Base-by-base conservation (phyloP, 1,284 basidiomycete species). In the Ustilago xerochloae region DNA sequence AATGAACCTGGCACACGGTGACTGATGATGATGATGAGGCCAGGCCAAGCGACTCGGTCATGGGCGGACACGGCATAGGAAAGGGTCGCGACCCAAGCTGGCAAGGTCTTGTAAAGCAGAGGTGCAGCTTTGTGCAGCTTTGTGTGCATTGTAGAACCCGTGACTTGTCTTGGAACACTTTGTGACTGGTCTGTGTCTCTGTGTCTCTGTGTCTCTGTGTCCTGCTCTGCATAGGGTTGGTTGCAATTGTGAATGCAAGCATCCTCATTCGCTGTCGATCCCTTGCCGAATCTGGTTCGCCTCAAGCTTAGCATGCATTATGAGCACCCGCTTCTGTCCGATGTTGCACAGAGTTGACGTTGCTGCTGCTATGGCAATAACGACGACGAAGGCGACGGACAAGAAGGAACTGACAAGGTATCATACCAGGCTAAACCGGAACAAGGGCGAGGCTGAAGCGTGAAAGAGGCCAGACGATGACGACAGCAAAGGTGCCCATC, bases 401-500 rank as follows among this genome's bases (percentile, higher is more conserved):
- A 20, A 39, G 38, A 39, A 39, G 24, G 35, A 13, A 12, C 24
- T 24, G 35, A 51, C 20, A 33, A 50, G 32, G 32, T n/a, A 50
- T n/a, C 32, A 50, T 13, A 32, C 32, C n/a, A 35, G 32, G 32
- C 18, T 10, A 50, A 45, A 26, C 2, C 18, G 5, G 10, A 46
- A 4, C 18, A 6, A 26, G 3, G 38, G n/a, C 26, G 49, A 51
- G 8, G 30, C 38, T 36, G 35, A 36, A 36, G 49, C 35, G 49
- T 51, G 49, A 39, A 51, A 51, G 49, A 28, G 24, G 12, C 3
- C 16, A 8, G 16, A 22, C 35, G 49, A 51, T 39, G 49, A 51
- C 49, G 35, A 49, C 45, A 30, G 24, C 24, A 12, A 9, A 36
- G 13, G 35, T 12, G 13, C 35, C 13, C 35, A 41, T 7, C 29